phyloP scores from a whole-genome alignment of 495 filamentous ascomycete genomes.

The Aspergillus haitiensis region DNA sequence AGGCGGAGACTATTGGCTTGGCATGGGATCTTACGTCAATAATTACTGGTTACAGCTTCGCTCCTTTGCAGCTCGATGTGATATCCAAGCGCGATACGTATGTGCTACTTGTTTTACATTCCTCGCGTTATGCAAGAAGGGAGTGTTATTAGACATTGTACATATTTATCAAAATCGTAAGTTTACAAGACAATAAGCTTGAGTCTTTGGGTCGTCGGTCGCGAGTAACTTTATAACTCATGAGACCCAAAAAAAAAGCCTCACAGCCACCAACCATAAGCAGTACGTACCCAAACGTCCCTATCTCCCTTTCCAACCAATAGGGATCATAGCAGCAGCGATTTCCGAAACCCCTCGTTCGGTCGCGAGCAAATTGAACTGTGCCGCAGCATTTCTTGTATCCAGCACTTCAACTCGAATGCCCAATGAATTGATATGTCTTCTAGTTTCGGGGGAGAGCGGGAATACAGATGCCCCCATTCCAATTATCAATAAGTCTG shows the following conservation, averaged over 20 bases:
- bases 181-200: neutral
- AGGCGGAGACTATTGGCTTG: slow-evolving; percentile 14
- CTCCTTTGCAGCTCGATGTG: no score
- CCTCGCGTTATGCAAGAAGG: neutral
- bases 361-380: slow-evolving; percentile 84
- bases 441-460: slow-evolving; percentile 70
- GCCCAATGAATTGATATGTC: slow-evolving; percentile 71
- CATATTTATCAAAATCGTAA: neutral
- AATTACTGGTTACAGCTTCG: neutral
- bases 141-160: neutral
- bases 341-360: slow-evolving; percentile 77
- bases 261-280: neutral
- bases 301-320: slow-evolving; percentile 69
- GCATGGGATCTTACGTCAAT: slow-evolving; percentile 24
- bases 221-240: neutral
- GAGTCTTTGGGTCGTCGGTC: no score
- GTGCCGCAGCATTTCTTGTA: slow-evolving; percentile 89
- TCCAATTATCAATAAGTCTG: slow-evolving; percentile 88
- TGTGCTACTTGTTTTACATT: no score
- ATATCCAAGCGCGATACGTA: no score
- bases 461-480: slow-evolving; percentile 73
- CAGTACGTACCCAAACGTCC: neutral
- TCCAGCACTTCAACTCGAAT: slow-evolving; percentile 87
- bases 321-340: slow-evolving; percentile 84
- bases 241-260: neutral